A percentile compares a stretch with the other conserved stretches of the same genome.
phyloP scores from a whole-genome alignment of 306 rosid genomes.

The Trifolium fragiferum region DNA sequence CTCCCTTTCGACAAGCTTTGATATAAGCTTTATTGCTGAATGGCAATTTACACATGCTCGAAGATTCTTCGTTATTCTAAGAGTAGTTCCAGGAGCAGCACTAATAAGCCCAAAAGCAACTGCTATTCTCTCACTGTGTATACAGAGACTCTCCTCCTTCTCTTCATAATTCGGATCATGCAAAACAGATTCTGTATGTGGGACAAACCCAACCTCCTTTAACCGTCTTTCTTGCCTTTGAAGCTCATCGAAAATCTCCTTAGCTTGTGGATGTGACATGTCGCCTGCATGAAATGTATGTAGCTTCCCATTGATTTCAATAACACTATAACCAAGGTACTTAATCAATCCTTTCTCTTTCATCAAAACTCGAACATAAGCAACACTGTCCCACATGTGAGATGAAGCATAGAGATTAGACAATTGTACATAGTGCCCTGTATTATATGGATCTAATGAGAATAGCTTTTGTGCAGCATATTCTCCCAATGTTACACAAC shows the following conservation, averaged over 20 bases:
- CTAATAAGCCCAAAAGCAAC: constrained; percentile 70
- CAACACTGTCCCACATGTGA: constrained; percentile 63
- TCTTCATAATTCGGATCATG: constrained; percentile 64
- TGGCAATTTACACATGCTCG: constrained; percentile 74
- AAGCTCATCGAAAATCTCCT: constrained; percentile 60
- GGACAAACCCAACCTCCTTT: constrained; percentile 67
- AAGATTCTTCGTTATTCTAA: constrained; percentile 66
- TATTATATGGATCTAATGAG: constrained; percentile 64
- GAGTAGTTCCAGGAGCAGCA: constrained; percentile 68
- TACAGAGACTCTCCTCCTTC: constrained; percentile 64
- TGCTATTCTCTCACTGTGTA: constrained; percentile 74
- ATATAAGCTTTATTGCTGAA: constrained; percentile 66
- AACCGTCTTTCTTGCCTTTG: constrained; percentile 57
- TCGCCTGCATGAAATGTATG: constrained; percentile 64
- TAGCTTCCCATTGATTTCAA: constrained; percentile 66
- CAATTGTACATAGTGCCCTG: constrained; percentile 76
- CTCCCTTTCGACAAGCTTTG: constrained; percentile 64
- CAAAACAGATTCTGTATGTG: constrained; percentile 60
- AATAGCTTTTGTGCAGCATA: constrained; percentile 68
- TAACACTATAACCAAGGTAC: constrained; percentile 69
- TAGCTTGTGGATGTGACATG: constrained; percentile 60
- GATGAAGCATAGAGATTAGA: constrained; percentile 80
- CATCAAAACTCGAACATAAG: constrained; percentile 62
- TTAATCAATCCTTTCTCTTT: constrained; percentile 67
- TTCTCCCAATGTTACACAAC: constrained; percentile 60